These are phyloP conservation scores for Smallanthus sonchifolius DNA, from an alignment of 129 eudicot genomes.

Conservation along the genomic window DNA sequence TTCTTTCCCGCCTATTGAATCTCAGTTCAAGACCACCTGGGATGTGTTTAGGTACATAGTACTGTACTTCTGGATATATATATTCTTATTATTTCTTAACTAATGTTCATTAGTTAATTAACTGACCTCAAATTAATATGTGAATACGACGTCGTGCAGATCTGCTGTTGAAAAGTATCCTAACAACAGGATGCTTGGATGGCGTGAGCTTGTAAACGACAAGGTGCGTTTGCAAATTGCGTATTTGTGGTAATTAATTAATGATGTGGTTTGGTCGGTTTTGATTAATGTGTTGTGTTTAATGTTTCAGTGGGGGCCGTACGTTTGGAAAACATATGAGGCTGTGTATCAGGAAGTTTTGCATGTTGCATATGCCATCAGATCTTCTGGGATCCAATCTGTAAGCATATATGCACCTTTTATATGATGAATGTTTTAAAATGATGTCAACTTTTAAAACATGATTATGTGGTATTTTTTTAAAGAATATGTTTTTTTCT, in stretches of 20 bases:
- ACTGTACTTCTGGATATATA: not conserved
- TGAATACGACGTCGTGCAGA: constrained; percentile 28
- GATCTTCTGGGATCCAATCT: constrained; percentile 67
- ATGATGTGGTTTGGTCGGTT: not conserved
- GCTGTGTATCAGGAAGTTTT: constrained; percentile 66
- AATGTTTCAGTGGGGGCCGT: constrained; percentile 69
- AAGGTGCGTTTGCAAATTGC: constrained; percentile 32
- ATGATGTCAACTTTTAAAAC: too few species aligned
- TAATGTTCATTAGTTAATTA: too few species aligned
- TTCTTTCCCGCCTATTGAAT: constrained; percentile 61
- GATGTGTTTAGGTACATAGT: constrained; percentile 61
- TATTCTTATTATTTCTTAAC: too few species aligned
- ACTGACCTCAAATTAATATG: not conserved
- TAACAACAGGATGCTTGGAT: constrained; percentile 78
- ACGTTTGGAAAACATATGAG: constrained; percentile 84
- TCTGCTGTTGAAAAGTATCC: constrained; percentile 38
- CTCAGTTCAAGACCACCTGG: constrained; percentile 59
- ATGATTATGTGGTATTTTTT: too few species aligned
- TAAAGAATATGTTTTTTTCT: too few species aligned
- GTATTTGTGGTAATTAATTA: not conserved
- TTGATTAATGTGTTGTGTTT: not conserved
- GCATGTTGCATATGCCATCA: constrained; percentile 63
- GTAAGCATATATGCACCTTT: constrained; percentile 48
- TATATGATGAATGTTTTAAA: too few species aligned
- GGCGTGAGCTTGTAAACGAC: constrained; percentile 62